These are phyloP conservation scores for Pseudogymnoascus sp. DNA, from an alignment of 2,329 filamentous ascomycete species.

Conservation along the genomic window DNA sequence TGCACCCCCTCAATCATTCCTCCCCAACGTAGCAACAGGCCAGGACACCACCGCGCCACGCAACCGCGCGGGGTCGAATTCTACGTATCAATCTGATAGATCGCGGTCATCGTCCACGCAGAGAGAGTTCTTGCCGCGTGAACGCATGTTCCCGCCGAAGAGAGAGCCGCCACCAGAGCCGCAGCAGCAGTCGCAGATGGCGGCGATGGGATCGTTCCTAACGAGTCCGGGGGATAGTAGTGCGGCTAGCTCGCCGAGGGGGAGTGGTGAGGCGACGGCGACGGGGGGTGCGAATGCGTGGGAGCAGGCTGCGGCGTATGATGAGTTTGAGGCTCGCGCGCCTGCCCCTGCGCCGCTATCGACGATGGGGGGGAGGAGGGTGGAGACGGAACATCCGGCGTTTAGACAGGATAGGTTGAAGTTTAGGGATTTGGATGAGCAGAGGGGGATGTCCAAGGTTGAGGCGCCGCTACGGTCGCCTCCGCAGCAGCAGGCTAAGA, in stretches of 20 bases:
- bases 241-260: background rate
- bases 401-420: background rate
- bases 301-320: conserved; percentile 19
- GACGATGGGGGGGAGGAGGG: background rate
- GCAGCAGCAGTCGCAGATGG: background rate
- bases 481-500: background rate
- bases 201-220: background rate
- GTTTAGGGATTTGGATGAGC: background rate
- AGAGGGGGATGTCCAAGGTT: background rate
- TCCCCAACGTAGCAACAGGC: background rate
- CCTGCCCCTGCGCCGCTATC: background rate
- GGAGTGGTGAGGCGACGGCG: background rate
- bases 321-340: background rate
- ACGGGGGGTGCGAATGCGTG: conserved; percentile 10
- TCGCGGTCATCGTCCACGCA: conserved; percentile 42
- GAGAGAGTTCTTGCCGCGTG: conserved; percentile 24
- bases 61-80: conserved; percentile 38
- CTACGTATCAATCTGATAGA: conserved; percentile 32
- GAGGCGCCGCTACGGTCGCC: background rate
- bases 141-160: conserved; percentile 11
- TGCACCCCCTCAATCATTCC: conserved; percentile 21
- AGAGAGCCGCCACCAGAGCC: background rate
- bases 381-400: background rate
- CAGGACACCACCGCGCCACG: conserved; percentile 16
- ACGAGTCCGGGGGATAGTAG: background rate